Evolutionary conservation across 495 filamentous ascomycete species (phyloP).

Genomic region (Penicillium verhagenii): DNA sequence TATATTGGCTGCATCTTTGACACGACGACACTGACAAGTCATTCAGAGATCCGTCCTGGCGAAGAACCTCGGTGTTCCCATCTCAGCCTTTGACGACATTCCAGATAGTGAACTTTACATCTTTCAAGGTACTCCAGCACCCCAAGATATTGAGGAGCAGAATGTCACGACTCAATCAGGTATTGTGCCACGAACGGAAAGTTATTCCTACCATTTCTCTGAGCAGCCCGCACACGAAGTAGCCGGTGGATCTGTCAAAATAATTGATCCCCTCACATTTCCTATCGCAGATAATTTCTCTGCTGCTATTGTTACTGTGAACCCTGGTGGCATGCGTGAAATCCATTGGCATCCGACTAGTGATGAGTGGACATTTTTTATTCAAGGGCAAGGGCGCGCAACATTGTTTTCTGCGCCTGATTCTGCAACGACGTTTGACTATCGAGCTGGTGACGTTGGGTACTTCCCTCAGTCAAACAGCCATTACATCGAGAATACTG

Average conservation of each 20-base stretch:
- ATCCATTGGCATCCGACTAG: conserved; percentile 77
- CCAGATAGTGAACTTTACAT: conserved; percentile 64
- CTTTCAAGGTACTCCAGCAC: conserved; percentile 64
- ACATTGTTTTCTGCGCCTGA: conserved; percentile 62
- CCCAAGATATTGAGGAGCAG: conserved; percentile 58
- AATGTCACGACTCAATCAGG: conserved; percentile 62
- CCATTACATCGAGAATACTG: conserved; percentile 75
- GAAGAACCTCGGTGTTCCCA: conserved; percentile 58
- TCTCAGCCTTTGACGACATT: conserved; percentile 56
- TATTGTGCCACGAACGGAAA: conserved; percentile 44
- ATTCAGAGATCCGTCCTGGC: conserved; percentile 55
- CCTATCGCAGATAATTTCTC: conserved; percentile 60
- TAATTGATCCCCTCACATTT: conserved; percentile 63
- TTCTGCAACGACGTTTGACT: conserved; percentile 70
- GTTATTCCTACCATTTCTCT: conserved; percentile 69
- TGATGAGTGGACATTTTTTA: conserved; percentile 79
- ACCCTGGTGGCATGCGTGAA: conserved; percentile 72
- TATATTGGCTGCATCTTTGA: not conserved
- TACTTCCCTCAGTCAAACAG: conserved; percentile 64
- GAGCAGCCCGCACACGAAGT: conserved; percentile 57
- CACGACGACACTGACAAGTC: not conserved
- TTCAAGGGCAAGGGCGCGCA: conserved; percentile 63
- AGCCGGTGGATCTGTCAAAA: conserved; percentile 65
- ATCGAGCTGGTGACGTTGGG: conserved; percentile 67
- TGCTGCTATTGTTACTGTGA: conserved; percentile 62